These are phyloP conservation scores for Hydrangea macrophylla DNA, from an alignment of 148 eudicot species.

Conservation along the genomic window DNA sequence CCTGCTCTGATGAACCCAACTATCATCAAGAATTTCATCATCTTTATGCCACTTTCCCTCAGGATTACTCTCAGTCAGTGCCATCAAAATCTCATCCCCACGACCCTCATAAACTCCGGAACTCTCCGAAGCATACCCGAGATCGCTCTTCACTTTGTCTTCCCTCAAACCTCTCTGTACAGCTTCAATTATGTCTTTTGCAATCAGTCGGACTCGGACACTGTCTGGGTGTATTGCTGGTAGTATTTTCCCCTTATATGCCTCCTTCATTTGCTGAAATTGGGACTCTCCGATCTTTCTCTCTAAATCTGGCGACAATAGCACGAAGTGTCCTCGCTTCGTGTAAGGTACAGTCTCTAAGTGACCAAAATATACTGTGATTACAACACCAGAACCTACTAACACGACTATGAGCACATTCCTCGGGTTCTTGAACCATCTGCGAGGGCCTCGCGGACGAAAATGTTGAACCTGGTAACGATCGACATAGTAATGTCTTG, in stretches of 20 bases:
- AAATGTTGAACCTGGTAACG: slow-evolving; percentile 55
- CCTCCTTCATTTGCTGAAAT: slow-evolving; percentile 38
- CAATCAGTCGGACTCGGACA: slow-evolving; percentile 59
- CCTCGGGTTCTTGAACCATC: slow-evolving; percentile 66
- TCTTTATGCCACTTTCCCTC: slow-evolving; percentile 50
- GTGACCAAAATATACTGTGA: slow-evolving; percentile 55
- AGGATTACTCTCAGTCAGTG: slow-evolving; percentile 33
- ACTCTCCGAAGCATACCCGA: slow-evolving; percentile 38
- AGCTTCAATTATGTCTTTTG: slow-evolving; percentile 68
- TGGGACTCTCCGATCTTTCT: slow-evolving; percentile 49
- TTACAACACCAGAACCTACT: slow-evolving; percentile 41
- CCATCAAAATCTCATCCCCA: slow-evolving; percentile 35
- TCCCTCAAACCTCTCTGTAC: slow-evolving; percentile 69
- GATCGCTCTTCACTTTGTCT: slow-evolving; percentile 72
- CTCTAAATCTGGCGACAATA: slow-evolving; percentile 44
- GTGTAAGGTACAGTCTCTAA: slow-evolving; percentile 69
- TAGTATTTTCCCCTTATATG: slow-evolving; percentile 62
- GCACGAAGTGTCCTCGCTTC: slow-evolving; percentile 63
- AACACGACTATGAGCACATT: slow-evolving; percentile 38
- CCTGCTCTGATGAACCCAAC: slow-evolving; percentile 77
- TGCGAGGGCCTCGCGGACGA: slow-evolving; percentile 49
- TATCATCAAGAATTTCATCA: slow-evolving; percentile 79
- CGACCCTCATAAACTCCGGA: slow-evolving; percentile 14
- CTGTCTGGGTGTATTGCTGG: slow-evolving; percentile 82
- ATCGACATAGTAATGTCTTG: slow-evolving; percentile 71